Evolutionary conservation across 495 filamentous ascomycete genomes (phyloP).

Genomic region (Choiromyces venosus): DNA sequence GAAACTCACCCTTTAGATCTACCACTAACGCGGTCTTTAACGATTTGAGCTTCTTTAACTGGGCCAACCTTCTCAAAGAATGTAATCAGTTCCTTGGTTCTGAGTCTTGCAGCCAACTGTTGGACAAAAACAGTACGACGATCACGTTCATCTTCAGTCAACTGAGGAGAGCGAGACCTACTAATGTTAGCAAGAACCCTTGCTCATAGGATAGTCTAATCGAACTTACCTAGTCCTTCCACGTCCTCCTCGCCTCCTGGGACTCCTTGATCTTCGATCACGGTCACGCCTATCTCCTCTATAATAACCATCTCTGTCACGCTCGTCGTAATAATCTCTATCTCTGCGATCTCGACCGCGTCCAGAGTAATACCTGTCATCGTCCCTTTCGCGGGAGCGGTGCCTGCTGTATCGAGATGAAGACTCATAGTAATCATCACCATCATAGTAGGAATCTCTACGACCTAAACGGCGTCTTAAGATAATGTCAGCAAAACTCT

Average conservation of each 20-base stretch:
- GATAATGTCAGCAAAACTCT: slow-evolving; percentile 25
- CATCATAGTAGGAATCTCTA: slow-evolving; percentile 58
- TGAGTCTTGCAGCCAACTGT: slow-evolving; percentile 86
- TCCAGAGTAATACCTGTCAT: slow-evolving; percentile 73
- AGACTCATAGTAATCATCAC: slow-evolving; percentile 59
- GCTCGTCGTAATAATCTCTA: slow-evolving; percentile 60
- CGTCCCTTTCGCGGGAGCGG: slow-evolving; percentile 52
- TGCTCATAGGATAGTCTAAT: neutral
- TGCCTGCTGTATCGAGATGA: slow-evolving; percentile 46
- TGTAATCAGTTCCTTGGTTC: slow-evolving; percentile 83
- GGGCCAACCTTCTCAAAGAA: slow-evolving; percentile 97
- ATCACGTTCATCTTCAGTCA: slow-evolving; percentile 94
- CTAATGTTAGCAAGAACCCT: slow-evolving; percentile 21
- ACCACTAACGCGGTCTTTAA: slow-evolving; percentile 95
- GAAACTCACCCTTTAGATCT: slow-evolving; percentile 87
- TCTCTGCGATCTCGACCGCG: slow-evolving; percentile 64
- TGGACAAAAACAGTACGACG: slow-evolving; percentile 96
- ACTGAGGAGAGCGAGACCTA: slow-evolving; percentile 51
- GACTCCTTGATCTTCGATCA: slow-evolving; percentile 52
- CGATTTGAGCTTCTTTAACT: slow-evolving; percentile 96
- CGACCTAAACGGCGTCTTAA: slow-evolving; percentile 47
- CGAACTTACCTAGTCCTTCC: slow-evolving; percentile 38
- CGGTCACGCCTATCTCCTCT: slow-evolving; percentile 51
- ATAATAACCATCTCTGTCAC: slow-evolving; percentile 54
- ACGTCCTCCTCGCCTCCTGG: slow-evolving; percentile 43